A percentile compares a stretch with the other conserved stretches of the same genome.
These are phyloP conservation scores for Collybiopsis luxurians DNA, from an alignment of 768 basidiomycete species.

Conservation along the genomic window DNA sequence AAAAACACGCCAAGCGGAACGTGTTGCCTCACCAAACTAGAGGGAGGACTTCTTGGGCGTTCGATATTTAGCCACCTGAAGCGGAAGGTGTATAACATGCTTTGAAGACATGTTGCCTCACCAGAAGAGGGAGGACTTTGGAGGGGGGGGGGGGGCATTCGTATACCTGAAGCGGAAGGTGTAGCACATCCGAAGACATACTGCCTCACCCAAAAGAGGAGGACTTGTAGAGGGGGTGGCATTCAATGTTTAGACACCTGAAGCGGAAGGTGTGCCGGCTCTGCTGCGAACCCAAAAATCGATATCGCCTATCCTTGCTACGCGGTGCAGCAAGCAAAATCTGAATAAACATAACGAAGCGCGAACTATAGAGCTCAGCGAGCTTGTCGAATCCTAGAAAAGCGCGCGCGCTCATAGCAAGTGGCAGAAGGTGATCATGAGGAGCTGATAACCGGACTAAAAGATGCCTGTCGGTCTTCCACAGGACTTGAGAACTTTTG, in stretches of 20 bases:
- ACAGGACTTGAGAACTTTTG: background rate
- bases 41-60: background rate
- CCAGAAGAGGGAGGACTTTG: background rate
- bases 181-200: background rate
- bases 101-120: background rate
- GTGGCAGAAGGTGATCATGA: background rate
- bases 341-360: background rate
- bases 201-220: background rate
- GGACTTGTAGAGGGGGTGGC: background rate
- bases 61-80: background rate
- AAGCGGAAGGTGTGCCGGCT: constrained; percentile 1
- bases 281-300: background rate
- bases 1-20: constrained; percentile 1
- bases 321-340: background rate
- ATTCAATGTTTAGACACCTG: constrained; percentile 1
- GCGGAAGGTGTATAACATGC: background rate
- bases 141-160: background rate
- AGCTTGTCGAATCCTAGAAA: background rate
- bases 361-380: background rate
- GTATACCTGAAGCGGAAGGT: constrained; percentile 4
- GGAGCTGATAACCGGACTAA: background rate
- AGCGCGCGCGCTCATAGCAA: background rate
- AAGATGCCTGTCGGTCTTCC: background rate
- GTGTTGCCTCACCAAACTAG: constrained; percentile 3
- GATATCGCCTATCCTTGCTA: background rate